Base-by-base conservation (phyloP, 495 filamentous ascomycete genomes). In the Lichenothelia convexa region DNA sequence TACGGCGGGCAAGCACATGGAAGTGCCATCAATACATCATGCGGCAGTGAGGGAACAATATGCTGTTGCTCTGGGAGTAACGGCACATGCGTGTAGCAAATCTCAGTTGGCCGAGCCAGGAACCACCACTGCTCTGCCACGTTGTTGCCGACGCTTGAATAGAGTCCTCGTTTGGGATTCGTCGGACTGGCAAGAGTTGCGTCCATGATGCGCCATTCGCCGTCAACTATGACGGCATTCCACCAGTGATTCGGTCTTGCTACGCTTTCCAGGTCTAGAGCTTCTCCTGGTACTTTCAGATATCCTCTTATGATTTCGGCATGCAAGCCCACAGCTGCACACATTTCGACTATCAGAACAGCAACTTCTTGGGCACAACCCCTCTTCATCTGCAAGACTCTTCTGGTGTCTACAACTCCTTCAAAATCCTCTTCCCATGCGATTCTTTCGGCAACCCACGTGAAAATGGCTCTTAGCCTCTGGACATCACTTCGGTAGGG, bases 141-240 rank as follows among this genome's bases (percentile, higher is more conserved):
- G 18, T 78, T 67, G 31, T 62, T 68, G 32, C 68, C 65, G 22
- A 65, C 68, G 43, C 71, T 74, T 5, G 86, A 91, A 48, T 91
- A 93, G 27, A 69, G 63, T 13, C 58, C 65, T 33, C 89, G 67
- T 20, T 68, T 69, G 6, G 91, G 89, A 42, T 94, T 81, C 0
- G 87, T 91, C 21, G 89, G 85, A 39, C 73, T 81, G 18, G 91
- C 83, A 21, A 99, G 65, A 15, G 84, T 84, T 48, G 82, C 91
- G 54, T 99, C 89, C 69, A 99, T 87, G 41, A 94, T 75, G 32
- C 89, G 77, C 89, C 89, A 99, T 56, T 93, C 82, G 12, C 80
- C 76, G 48, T 99, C 91, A 8, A 93, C 75, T 24, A 93, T 58
- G 2, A 99, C 85, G 1, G 83, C 76, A 48, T 99, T 99, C 89